phyloP scores from a whole-genome alignment of 1,139 yeast genomes.

The Geotrichum australiense region DNA sequence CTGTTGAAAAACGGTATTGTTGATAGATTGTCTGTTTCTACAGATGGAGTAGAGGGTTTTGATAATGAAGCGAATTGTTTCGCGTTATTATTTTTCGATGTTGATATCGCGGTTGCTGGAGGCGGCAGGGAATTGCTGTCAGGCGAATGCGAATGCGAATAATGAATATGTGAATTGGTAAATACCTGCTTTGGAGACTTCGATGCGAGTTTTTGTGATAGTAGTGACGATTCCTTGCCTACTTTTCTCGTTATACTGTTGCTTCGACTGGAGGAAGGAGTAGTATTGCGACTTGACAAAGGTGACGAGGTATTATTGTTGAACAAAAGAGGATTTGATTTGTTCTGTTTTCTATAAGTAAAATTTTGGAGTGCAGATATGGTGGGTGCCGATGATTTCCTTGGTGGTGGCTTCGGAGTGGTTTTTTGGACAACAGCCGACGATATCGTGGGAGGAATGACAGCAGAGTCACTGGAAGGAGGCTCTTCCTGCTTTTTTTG shows the following conservation, averaged over 20 bases:
- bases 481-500: no score
- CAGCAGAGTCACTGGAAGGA: no score
- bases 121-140: background rate
- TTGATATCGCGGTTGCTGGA: background rate
- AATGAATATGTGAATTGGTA: background rate
- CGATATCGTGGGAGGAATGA: no score
- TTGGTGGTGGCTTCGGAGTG: no score
- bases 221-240: background rate
- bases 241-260: conserved; percentile 5
- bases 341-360: conserved; percentile 2
- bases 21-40: no score
- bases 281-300: background rate
- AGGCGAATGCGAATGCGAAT: background rate
- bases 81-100: background rate
- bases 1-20: no score
- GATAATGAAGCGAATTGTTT: background rate
- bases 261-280: conserved; percentile 2
- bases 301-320: background rate
- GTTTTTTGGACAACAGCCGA: no score
- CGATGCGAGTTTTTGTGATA: no score
- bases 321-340: conserved; percentile 1
- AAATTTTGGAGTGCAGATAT: background rate
- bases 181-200: background rate
- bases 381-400: background rate
- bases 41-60: no score